Evolutionary conservation across 2,329 filamentous ascomycete species (phyloP), one percentile per base, ranked within the genome.

Genomic region (Shiraia bambusicola): DNA sequence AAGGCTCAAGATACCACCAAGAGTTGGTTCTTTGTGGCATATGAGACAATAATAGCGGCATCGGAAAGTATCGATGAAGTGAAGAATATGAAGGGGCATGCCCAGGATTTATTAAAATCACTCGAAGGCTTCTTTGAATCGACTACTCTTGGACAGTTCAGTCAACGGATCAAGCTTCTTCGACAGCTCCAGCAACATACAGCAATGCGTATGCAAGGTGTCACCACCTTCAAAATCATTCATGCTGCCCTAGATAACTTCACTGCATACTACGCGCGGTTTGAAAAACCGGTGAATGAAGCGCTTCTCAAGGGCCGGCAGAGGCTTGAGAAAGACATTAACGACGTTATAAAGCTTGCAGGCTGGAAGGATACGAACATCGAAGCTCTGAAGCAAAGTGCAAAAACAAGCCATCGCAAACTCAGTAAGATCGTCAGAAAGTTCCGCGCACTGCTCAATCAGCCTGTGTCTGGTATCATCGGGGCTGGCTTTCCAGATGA

Each of bases 301-400:
- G 71, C 76, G 1, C 77, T 96, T 26, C 72, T 72, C 14, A 81
- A 80, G 31, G 87, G 84, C n/a, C 82, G 89, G 40, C 73, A 76
- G 6, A 76, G 79, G 0, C 77, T 97, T n/a, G 92, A 97, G 66
- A 95, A 90, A 69, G 83, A 89, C 42, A 88, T 97, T 78, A 92
- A 87, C 64, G 88, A 97, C 55, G 84, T 96, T n/a, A 79, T 98
- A 12, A 82, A 95, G 37, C 75, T 98, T 56, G 90, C 91, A 6
- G 96, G 90, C 67, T 98, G 94, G 94, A 96, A 95, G 66, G 93
- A 98, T 56, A 95, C 88, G 15, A 98, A 97, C 59, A 94, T 98
- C 48, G 85, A 86, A 34, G 88, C 89, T 1, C 74, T 98, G 12
- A 82, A 85, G 52, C 90, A 96, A 61, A 97, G 92, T 67, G 90